Evolutionary conservation across 371 early-diverging fungal species (phyloP).

Genomic region (Blakeslea trispora): DNA sequence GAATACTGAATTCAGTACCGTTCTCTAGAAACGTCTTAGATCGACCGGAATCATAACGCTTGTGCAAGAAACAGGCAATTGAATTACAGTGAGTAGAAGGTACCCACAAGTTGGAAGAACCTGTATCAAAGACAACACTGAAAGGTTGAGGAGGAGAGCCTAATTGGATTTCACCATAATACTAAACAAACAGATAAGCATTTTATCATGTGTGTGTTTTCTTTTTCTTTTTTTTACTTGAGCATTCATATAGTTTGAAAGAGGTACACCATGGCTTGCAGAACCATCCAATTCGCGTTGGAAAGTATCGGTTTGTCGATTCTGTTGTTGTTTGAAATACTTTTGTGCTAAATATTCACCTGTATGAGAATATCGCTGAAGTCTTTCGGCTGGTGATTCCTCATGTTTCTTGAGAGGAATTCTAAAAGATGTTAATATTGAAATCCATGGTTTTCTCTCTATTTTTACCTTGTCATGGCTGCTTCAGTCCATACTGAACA

Average conservation of each 20-base stretch:
- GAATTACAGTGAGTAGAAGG: constrained; percentile 88
- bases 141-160: constrained; percentile 90
- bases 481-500: constrained; percentile 24
- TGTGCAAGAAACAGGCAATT: constrained; percentile 91
- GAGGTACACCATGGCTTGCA: constrained; percentile 74
- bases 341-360: constrained; percentile 72
- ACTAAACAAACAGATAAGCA: constrained; percentile 36
- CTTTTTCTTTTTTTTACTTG: constrained; percentile 50
- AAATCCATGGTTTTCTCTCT: too few relatives aligned
- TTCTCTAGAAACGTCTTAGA: constrained; percentile 74
- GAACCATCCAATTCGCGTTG: constrained; percentile 54
- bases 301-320: constrained; percentile 40
- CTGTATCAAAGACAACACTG: constrained; percentile 94
- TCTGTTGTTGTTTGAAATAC: constrained; percentile 61
- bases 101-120: constrained; percentile 93
- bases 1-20: constrained; percentile 87
- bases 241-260: constrained; percentile 92
- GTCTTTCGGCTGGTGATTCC: constrained; percentile 61
- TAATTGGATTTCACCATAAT: constrained; percentile 84
- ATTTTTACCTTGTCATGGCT: constrained; percentile 38
- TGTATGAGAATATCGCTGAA: constrained; percentile 63
- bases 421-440: constrained; percentile 40
- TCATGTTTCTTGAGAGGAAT: constrained; percentile 71
- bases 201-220: too few relatives aligned
- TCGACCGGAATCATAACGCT: constrained; percentile 72